Evolutionary conservation across 345 rosid genomes (phyloP).

Genomic region (Dipteronia dyeriana): DNA sequence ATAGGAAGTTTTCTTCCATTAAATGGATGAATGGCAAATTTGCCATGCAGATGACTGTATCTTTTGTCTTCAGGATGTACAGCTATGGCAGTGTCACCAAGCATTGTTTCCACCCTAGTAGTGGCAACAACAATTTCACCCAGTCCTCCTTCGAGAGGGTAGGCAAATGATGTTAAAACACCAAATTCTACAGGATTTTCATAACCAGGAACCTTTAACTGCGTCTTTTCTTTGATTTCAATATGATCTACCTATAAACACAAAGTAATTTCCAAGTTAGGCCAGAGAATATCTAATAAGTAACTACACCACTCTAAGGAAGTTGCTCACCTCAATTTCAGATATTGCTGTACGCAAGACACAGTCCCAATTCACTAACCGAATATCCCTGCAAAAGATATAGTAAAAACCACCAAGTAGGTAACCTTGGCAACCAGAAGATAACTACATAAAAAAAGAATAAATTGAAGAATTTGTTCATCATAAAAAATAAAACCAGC

Average conservation of each 20-base stretch:
- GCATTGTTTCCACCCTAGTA: slow-evolving; percentile 97
- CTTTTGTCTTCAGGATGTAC: slow-evolving; percentile 87
- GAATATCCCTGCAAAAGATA: slow-evolving; percentile 60
- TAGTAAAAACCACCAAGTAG: background rate
- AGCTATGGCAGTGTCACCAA: slow-evolving; percentile 96
- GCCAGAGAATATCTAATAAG: slow-evolving; percentile 19
- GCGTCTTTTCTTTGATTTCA: slow-evolving; percentile 72
- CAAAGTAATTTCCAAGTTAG: slow-evolving; percentile 25
- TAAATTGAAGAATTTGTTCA: background rate
- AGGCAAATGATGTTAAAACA: slow-evolving; percentile 84
- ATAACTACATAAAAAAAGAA: background rate
- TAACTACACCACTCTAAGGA: slow-evolving; percentile 18
- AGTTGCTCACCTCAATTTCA: slow-evolving; percentile 70
- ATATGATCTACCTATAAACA: slow-evolving; percentile 73
- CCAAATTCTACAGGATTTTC: slow-evolving; percentile 92
- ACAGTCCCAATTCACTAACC: slow-evolving; percentile 95
- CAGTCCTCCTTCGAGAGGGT: slow-evolving; percentile 73
- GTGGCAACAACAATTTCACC: slow-evolving; percentile 98
- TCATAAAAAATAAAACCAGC: background rate
- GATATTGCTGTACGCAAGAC: slow-evolving; percentile 83
- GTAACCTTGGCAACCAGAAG: slow-evolving; percentile 2
- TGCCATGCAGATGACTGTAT: slow-evolving; percentile 86
- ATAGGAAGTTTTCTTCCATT: slow-evolving; percentile 84
- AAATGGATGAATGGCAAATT: slow-evolving; percentile 86
- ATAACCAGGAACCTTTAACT: slow-evolving; percentile 73